A percentile compares a stretch with the other conserved stretches of the same genome.
These are phyloP conservation scores for Zymoseptoria brevis DNA, from an alignment of 2,329 filamentous ascomycete genomes.

Conservation along the genomic window DNA sequence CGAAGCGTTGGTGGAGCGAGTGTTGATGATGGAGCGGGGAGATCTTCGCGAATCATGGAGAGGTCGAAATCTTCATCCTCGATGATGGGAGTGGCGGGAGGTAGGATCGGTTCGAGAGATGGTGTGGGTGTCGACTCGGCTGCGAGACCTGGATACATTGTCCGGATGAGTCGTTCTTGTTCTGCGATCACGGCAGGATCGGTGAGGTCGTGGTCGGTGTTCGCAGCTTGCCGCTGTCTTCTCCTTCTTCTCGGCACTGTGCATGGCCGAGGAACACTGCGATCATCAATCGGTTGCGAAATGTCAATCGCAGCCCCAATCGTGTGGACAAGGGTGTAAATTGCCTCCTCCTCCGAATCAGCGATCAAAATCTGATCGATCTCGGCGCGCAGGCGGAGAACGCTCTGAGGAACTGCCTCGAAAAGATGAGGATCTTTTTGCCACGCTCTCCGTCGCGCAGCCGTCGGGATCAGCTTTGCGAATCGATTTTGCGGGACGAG, in stretches of 20 bases:
- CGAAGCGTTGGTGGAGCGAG: conserved; percentile 7
- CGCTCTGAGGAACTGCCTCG: conserved; percentile 45
- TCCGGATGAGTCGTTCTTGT: conserved; percentile 42
- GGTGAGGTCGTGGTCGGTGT: conserved; percentile 26
- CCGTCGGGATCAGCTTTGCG: conserved; percentile 37
- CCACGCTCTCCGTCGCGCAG: conserved; percentile 33
- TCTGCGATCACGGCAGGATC: conserved; percentile 37
- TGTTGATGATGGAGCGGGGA: conserved; percentile 3
- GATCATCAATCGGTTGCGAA: conserved; percentile 61
- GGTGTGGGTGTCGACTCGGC: conserved; percentile 6
- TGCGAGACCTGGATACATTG: conserved; percentile 39
- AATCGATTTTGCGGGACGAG: conserved; percentile 38
- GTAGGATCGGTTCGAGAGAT: conserved; percentile 1
- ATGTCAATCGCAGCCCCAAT: conserved; percentile 68
- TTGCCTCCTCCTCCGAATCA: conserved; percentile 55
- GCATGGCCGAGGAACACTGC: conserved; percentile 40
- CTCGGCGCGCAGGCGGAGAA: conserved; percentile 64
- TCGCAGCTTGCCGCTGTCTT: conserved; percentile 26
- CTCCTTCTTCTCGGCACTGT: conserved; percentile 39
- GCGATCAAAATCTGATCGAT: conserved; percentile 66
- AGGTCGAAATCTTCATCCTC: conserved; percentile 32
- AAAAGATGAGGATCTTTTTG: conserved; percentile 42
- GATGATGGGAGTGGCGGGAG: conserved; percentile 12
- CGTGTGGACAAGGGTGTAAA: conserved; percentile 61
- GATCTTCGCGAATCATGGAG: conserved; percentile 28